These are phyloP conservation scores for Colletotrichum chlorophyti DNA, from an alignment of 2,329 filamentous ascomycete species.

Conservation along the genomic window DNA sequence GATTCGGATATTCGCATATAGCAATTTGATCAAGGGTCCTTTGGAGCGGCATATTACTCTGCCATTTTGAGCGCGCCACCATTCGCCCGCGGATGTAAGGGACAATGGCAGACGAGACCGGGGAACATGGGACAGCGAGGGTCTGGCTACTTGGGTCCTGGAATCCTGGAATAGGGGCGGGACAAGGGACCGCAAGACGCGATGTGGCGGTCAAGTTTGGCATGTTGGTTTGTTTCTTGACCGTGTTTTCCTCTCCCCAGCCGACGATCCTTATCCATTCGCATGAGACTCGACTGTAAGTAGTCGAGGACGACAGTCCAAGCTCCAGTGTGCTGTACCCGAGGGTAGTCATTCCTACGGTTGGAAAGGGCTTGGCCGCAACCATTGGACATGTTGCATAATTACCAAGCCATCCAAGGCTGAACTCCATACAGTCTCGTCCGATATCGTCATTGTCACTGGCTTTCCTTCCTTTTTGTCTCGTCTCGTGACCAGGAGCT, in stretches of 20 bases:
- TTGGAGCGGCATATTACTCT: constrained; percentile 27
- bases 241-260: background rate
- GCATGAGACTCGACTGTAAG: no score
- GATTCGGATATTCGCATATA: constrained; percentile 4
- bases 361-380: no score
- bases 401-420: no score
- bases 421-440: no score
- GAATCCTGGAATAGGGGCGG: background rate
- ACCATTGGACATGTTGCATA: no score
- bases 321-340: no score
- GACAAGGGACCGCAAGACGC: background rate
- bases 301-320: no score
- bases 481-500: constrained; percentile 15
- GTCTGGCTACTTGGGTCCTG: no score
- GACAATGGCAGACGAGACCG: constrained; percentile 5
- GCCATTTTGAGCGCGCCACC: constrained; percentile 14
- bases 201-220: background rate
- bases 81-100: constrained; percentile 26
- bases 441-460: no score
- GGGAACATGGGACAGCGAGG: constrained; percentile 1
- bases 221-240: background rate
- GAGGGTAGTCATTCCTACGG: no score
- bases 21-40: constrained; percentile 11
- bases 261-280: background rate
- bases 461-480: no score